phyloP scores from a whole-genome alignment of 176 grass and related monocot species.

The Microstegium vimineum region DNA sequence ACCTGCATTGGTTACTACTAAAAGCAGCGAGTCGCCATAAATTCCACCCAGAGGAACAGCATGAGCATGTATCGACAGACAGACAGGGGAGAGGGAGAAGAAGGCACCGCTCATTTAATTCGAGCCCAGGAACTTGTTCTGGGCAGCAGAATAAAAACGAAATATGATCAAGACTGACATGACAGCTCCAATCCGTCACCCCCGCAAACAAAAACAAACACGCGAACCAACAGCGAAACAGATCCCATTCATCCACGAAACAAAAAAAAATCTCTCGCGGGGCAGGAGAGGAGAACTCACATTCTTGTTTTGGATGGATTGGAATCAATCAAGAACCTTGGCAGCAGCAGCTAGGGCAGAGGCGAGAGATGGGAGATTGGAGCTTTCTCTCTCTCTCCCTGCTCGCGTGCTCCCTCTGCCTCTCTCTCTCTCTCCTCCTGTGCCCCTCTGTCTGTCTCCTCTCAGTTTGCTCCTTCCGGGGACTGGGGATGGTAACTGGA shows the following conservation, averaged over 20 bases:
- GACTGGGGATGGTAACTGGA: constrained; percentile 14
- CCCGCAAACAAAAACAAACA: neutral
- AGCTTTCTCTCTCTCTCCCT: neutral
- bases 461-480: constrained; percentile 23
- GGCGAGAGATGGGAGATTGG: neutral
- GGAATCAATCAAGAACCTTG: constrained; percentile 28
- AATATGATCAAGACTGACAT: constrained; percentile 28
- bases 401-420: neutral
- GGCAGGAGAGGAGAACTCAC: constrained; percentile 14
- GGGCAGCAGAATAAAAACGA: neutral
- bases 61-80: neutral
- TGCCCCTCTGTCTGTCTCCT: constrained; percentile 17
- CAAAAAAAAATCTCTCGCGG: neutral
- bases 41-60: constrained; percentile 34
- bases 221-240: neutral
- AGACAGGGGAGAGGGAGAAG: neutral
- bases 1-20: constrained; percentile 50
- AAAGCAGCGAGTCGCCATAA: constrained; percentile 38
- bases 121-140: constrained; percentile 16
- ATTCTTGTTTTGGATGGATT: constrained; percentile 10
- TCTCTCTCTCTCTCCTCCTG: neutral
- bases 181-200: constrained; percentile 18
- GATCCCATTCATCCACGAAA: constrained; percentile 37
- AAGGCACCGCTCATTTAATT: constrained; percentile 35
- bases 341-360: constrained; percentile 1